phyloP scores from a whole-genome alignment of 192 early-diverging fungal species.

The Umbelopsis sp. region DNA sequence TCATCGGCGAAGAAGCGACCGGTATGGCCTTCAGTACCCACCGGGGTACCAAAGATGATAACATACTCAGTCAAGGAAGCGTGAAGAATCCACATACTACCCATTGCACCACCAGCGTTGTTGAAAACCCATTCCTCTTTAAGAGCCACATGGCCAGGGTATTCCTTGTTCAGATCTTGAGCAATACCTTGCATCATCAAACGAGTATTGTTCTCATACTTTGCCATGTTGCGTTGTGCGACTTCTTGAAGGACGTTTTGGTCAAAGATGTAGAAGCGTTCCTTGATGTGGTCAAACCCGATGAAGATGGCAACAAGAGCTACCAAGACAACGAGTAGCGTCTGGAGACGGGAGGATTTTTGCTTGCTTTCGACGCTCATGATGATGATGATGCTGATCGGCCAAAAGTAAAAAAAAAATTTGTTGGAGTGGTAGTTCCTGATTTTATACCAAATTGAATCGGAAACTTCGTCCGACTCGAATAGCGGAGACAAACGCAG shows the following conservation, averaged over 20 bases:
- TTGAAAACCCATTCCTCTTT: conserved; percentile 54
- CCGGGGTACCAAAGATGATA: conserved; percentile 50
- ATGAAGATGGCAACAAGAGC: conserved; percentile 39
- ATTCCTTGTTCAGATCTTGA: conserved; percentile 35
- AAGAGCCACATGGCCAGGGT: conserved; percentile 40
- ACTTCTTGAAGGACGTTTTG: conserved; percentile 37
- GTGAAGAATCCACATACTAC: conserved; percentile 49
- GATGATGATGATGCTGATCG: conserved; percentile 1
- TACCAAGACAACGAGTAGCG: conserved; percentile 29
- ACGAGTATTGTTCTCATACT: conserved; percentile 40
- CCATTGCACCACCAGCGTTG: conserved; percentile 55
- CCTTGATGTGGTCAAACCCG: conserved; percentile 40
- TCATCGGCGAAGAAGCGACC: conserved; percentile 48
- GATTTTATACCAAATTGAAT: too few relatives aligned
- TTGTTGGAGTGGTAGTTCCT: conserved; percentile 1
- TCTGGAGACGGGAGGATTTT: conserved; percentile 24
- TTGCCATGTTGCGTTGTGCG: conserved; percentile 40
- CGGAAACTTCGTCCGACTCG: too few relatives aligned
- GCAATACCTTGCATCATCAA: conserved; percentile 39
- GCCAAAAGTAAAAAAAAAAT: conserved; percentile 8
- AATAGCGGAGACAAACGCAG: too few relatives aligned
- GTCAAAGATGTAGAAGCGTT: conserved; percentile 46
- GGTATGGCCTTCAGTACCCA: conserved; percentile 51
- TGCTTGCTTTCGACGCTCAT: conserved; percentile 22
- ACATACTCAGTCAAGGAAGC: conserved; percentile 52